Percentiles rank a stretch among this genome's conserved stretches.
phyloP scores from a whole-genome alignment of 2,329 filamentous ascomycete genomes.

The Dactylellina leptospora region DNA sequence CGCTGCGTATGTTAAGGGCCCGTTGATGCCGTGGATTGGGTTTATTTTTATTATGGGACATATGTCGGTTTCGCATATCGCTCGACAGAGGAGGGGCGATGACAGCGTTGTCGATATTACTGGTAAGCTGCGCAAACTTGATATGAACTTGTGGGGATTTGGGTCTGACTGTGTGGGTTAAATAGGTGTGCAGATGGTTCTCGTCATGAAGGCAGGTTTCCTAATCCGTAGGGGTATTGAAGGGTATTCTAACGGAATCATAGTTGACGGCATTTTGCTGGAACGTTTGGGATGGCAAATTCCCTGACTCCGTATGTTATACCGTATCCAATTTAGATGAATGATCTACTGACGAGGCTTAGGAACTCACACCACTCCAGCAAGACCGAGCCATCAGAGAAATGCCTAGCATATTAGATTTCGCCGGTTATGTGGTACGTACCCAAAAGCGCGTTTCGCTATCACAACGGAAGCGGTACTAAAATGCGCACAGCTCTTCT shows the following conservation, averaged over 20 bases:
- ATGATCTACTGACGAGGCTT: constrained; percentile 55
- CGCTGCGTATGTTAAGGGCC: constrained; percentile 81
- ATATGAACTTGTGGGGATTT: constrained; percentile 10
- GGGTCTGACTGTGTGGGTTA: not conserved
- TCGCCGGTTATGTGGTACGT: constrained; percentile 76
- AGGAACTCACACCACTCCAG: constrained; percentile 85
- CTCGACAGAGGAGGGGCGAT: constrained; percentile 75
- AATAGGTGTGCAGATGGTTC: constrained; percentile 85
- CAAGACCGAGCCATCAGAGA: constrained; percentile 79
- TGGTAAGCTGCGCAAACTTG: constrained; percentile 60
- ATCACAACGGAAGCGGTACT: not conserved
- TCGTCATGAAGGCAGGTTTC: constrained; percentile 80
- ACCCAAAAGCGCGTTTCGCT: not conserved
- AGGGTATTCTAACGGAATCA: not conserved
- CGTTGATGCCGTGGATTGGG: constrained; percentile 96
- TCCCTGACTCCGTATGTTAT: constrained; percentile 67
- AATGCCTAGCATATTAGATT: constrained; percentile 81
- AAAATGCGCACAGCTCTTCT: constrained; percentile 72
- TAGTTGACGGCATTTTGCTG: constrained; percentile 89
- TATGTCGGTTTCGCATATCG: constrained; percentile 88
- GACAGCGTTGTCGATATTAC: constrained; percentile 83
- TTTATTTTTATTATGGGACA: constrained; percentile 96
- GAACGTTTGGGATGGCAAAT: constrained; percentile 92
- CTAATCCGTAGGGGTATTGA: too few species aligned
- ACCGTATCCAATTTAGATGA: not conserved